Base-by-base conservation (phyloP, 768 basidiomycete species). In the Leucosporidium creatinivorum region DNA sequence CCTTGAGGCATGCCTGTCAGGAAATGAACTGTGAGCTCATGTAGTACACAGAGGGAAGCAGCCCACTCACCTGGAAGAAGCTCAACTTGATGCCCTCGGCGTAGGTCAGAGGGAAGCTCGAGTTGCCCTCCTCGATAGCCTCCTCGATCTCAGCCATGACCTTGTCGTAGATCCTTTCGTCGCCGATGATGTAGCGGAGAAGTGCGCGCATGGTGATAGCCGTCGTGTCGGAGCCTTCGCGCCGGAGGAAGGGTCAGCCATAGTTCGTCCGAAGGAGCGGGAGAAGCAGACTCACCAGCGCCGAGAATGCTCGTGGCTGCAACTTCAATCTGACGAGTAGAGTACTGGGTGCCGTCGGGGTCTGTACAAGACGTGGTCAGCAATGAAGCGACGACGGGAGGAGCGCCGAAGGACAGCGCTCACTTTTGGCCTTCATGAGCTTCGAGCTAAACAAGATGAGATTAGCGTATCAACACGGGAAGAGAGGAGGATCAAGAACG, bases 1-100 rank as follows among this genome's bases (percentile, higher is more conserved):
- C 73, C 51, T 74, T 72, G 33, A 74, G 44, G 55, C 70, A 74
- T 3, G 70, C 73, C 39, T 69, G 51, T 3, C 7, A 6, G 50
- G 12, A 5, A 12, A n/a, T n/a, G n/a, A n/a, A n/a, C n/a, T n/a
- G n/a, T n/a, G n/a, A n/a, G n/a, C n/a, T n/a, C n/a, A n/a, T n/a
- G n/a, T n/a, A n/a, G n/a, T n/a, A n/a, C n/a, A n/a, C n/a, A n/a
- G n/a, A n/a, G n/a, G n/a, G n/a, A n/a, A n/a, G n/a, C 33, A 33
- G 33, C 5, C 33, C 23, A 36, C 56, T 33, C 21, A 36, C 30
- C 33, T 57, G 56, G 25, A 60, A 60, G 44, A 18, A 60, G 5
- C 15, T 1, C 25, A 60, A 31, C 44, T 60, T 44, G 21, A 28
- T 49, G 0, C 58, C 58, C 12, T 60, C 44, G 25, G 44, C 44